Conservation (phyloP, 768 basidiomycete genomes). For the Macrolepiota dolichaula region DNA sequence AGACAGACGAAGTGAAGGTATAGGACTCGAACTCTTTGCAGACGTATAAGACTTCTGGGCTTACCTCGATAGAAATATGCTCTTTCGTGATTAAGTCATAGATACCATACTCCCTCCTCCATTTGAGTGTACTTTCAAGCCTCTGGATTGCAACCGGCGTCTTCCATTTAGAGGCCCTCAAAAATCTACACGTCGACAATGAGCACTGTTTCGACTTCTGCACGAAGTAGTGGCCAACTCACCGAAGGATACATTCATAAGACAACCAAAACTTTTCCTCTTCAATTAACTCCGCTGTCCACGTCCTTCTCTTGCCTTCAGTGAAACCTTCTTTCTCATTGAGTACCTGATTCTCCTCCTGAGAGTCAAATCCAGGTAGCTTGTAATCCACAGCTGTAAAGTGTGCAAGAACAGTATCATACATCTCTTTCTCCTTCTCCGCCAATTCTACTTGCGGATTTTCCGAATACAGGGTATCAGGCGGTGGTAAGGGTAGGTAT, state of each 20-base stretch:
- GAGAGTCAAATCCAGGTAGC: slow-evolving; percentile 4
- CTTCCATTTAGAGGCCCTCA: slow-evolving; percentile 8
- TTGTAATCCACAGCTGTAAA: slow-evolving; percentile 6
- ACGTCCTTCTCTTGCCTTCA: slow-evolving; percentile 8
- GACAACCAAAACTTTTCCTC: slow-evolving; percentile 81
- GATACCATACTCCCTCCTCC: slow-evolving; percentile 56
- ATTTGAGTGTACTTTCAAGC: slow-evolving; percentile 3
- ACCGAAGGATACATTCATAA: slow-evolving; percentile 72
- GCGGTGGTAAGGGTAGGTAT: slow-evolving; percentile 8
- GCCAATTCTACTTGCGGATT: slow-evolving; percentile 1
- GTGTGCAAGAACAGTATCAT: slow-evolving; percentile 4
- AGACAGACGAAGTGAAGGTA: background rate
- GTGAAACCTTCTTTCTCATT: background rate
- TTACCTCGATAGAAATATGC: slow-evolving; percentile 72
- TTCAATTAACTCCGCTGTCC: slow-evolving; percentile 46
- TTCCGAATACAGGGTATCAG: slow-evolving; percentile 7
- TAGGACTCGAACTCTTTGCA: background rate
- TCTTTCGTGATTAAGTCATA: slow-evolving; percentile 58
- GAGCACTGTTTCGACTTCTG: background rate
- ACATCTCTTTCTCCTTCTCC: slow-evolving; percentile 7
- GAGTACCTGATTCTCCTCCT: background rate
- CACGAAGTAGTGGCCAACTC: slow-evolving; percentile 6
- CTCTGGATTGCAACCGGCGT: slow-evolving; percentile 7
- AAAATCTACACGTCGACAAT: background rate
- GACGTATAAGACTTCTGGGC: slow-evolving; percentile 10